Conservation (phyloP, 805 yeast genomes). For the Kuraishia cidri region DNA sequence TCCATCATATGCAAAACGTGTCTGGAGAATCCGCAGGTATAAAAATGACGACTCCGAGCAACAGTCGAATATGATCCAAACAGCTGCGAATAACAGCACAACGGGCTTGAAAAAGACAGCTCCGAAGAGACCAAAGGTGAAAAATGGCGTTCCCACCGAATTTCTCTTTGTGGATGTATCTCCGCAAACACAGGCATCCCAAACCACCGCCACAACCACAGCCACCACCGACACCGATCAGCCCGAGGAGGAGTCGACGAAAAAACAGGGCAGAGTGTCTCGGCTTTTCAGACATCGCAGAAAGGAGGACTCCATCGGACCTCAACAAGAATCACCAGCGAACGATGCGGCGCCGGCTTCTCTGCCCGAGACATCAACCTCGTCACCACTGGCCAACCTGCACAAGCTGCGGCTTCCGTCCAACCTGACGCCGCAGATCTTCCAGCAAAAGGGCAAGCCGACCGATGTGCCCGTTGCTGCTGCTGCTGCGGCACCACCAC, state of each 20-base stretch:
- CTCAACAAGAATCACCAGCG: not conserved
- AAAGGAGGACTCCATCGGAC: not conserved
- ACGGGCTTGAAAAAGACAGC: slow-evolving; percentile 10
- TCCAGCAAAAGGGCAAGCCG: not conserved
- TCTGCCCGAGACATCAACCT: not conserved
- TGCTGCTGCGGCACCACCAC: not conserved
- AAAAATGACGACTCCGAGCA: slow-evolving; percentile 20
- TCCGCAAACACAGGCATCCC: slow-evolving; percentile 1
- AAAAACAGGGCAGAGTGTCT: slow-evolving; percentile 1
- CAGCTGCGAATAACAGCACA: slow-evolving; percentile 1
- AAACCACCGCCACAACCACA: not conserved
- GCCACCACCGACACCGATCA: not conserved
- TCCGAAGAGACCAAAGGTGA: slow-evolving; percentile 18
- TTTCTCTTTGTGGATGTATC: slow-evolving; percentile 21
- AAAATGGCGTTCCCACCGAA: slow-evolving; percentile 20
- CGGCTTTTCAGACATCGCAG: slow-evolving; percentile 2
- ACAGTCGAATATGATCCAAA: slow-evolving; percentile 19
- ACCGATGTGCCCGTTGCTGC: too few relatives aligned
- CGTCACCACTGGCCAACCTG: not conserved
- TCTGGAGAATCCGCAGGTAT: slow-evolving; percentile 20
- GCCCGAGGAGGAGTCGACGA: not conserved
- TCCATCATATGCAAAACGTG: slow-evolving; percentile 10
- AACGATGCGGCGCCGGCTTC: not conserved
- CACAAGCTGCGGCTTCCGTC: not conserved
- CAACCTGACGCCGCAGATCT: slow-evolving; percentile 1